Conservation (phyloP, 805 yeast genomes). For the Lachancea kluyveri region DNA sequence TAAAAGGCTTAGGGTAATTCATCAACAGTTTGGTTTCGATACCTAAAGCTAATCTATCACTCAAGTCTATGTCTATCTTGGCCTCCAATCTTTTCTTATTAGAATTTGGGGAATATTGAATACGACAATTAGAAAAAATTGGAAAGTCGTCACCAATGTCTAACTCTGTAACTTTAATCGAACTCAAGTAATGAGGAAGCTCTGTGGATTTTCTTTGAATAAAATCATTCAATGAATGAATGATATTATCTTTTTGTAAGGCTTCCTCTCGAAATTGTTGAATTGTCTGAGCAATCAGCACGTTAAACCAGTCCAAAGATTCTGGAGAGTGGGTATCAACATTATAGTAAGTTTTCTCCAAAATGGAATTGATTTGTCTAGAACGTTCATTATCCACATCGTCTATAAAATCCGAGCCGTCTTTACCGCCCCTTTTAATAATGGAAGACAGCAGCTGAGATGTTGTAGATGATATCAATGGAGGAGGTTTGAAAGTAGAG, state of each 20-base stretch:
- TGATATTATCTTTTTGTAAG: constrained; percentile 71
- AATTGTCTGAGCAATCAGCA: constrained; percentile 83
- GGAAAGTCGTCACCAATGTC: constrained; percentile 95
- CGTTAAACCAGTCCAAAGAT: constrained; percentile 95
- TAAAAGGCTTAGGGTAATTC: constrained; percentile 75
- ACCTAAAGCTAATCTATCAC: constrained; percentile 82
- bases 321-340: constrained; percentile 84
- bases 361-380: constrained; percentile 40
- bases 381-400: constrained; percentile 21
- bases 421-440: constrained; percentile 28
- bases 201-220: constrained; percentile 42
- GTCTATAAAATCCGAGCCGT: constrained; percentile 13
- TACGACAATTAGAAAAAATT: constrained; percentile 87
- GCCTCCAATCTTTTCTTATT: constrained; percentile 59
- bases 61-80: constrained; percentile 82
- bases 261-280: constrained; percentile 90
- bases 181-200: constrained; percentile 76
- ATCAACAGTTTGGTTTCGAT: constrained; percentile 72
- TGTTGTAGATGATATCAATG: constrained; percentile 10
- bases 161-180: constrained; percentile 71
- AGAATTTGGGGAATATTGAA: constrained; percentile 50
- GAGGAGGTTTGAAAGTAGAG: constrained; percentile 10
- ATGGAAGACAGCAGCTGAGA: constrained; percentile 17
- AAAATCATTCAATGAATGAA: constrained; percentile 67
- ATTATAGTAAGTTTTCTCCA: constrained; percentile 89